These are phyloP conservation scores for Hypoxylon sp. DNA, from an alignment of 2,329 filamentous ascomycete species.

Conservation along the genomic window DNA sequence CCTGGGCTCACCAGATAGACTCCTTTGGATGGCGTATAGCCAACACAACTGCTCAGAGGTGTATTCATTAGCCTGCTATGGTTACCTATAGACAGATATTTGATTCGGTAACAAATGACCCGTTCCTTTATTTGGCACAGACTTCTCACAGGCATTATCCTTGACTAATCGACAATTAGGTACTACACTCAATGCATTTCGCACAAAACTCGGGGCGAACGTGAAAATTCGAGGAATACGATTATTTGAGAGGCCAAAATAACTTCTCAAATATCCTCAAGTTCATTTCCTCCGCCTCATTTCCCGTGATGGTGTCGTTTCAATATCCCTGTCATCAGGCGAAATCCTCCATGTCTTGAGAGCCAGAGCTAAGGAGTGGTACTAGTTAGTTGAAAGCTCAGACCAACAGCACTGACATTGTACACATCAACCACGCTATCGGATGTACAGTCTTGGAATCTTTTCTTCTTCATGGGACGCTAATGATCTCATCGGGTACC, in stretches of 20 bases:
- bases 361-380: constrained; percentile 26
- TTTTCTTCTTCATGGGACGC: constrained; percentile 7
- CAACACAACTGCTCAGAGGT: constrained; percentile 14
- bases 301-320: constrained; percentile 38
- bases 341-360: constrained; percentile 18
- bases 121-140: constrained; percentile 12
- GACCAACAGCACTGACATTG: constrained; percentile 36
- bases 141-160: constrained; percentile 3
- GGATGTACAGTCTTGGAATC: constrained; percentile 9
- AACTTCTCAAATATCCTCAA: constrained; percentile 13
- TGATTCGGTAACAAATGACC: constrained; percentile 22
- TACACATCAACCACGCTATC: constrained; percentile 7
- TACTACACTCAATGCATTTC: neutral
- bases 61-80: constrained; percentile 28
- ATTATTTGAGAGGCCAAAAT: constrained; percentile 3
- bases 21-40: constrained; percentile 13
- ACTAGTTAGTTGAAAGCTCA: constrained; percentile 37
- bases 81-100: constrained; percentile 21
- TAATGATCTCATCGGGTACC: constrained; percentile 2
- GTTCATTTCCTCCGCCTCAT: constrained; percentile 40
- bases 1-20: constrained; percentile 19
- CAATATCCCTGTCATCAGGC: constrained; percentile 41
- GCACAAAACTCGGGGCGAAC: constrained; percentile 5
- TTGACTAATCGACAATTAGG: neutral
- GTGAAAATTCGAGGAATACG: neutral